A percentile compares a stretch with the other conserved stretches of the same genome.
phyloP scores from a whole-genome alignment of 441 rosid species.

The Iberis amara region DNA sequence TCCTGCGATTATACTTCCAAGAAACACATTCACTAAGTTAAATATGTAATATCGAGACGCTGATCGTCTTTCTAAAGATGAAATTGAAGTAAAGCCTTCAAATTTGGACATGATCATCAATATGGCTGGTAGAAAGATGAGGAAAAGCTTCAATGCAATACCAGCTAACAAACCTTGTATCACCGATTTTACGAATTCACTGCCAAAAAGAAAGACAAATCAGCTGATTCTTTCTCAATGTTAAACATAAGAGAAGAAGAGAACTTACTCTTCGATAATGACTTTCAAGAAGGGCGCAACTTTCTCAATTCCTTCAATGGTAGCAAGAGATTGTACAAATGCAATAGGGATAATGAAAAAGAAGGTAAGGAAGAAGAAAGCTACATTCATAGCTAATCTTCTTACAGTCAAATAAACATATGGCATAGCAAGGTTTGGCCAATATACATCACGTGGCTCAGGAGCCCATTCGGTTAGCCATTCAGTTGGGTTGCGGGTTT shows the following conservation, averaged over 20 bases:
- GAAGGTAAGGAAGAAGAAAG: neutral
- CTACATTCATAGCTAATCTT: neutral
- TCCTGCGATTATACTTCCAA: neutral
- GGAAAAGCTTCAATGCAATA: neutral
- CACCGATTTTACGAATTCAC: neutral
- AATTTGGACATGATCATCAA: neutral
- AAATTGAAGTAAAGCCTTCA: neutral
- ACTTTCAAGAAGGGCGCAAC: neutral
- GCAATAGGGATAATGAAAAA: neutral
- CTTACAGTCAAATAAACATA: neutral
- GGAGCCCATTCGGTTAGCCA: neutral
- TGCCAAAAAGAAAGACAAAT: neutral
- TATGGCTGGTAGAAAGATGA: neutral
- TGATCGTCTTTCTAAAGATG: neutral
- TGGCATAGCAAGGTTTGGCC: neutral
- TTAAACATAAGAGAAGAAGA: neutral
- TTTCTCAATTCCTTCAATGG: neutral
- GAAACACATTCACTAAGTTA: neutral
- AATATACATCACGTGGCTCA: neutral
- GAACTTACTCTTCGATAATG: neutral
- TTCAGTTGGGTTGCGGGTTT: neutral
- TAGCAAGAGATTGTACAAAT: neutral
- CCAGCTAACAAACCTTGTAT: neutral
- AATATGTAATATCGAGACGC: neutral
- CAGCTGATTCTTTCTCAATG: no score